Base-by-base conservation (phyloP, 768 basidiomycete species). In the Chiua virens region DNA sequence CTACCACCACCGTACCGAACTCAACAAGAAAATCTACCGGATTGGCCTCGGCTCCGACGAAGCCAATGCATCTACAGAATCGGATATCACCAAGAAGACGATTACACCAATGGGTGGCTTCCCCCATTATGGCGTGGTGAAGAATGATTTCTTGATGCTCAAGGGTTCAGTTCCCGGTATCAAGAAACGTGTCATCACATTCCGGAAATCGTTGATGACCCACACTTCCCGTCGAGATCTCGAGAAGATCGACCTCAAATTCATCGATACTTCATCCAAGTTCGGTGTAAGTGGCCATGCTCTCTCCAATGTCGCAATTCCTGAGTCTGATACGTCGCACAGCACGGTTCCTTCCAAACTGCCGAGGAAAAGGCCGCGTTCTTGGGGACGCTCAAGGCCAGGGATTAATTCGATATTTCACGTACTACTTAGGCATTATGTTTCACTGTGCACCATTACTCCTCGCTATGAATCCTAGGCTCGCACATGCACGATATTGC, bases 11-110 rank as follows among this genome's bases (percentile, higher is more conserved):
- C 91, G 94, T 66, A 95, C 92, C 49, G 93, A 97, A 76, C 81
- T 94, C 67, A 98, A 98, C 87, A 97, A 98, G 84, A 98, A 98
- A 80, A 85, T 96, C 67, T 98, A 97, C 84, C 89, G 97, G 60
- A 82, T 99, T 59, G 94, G 91, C 58, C 76, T 82, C 57, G 93
- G 85, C 50, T 57, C 72, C 23, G 91, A 95, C 64, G 83, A 84
- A 14, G 78, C 71, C 52, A 95, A 93, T 62, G 97, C 93, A 14
- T 88, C 95, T 49, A 98, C 97, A 32, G 94, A 98, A 63, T 85
- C 87, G 51, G 97, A 98, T 72, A 82, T 92, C 67, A 96, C 93
- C 62, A 84, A 90, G 77, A 97, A 97, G 81, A 57, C 75, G 55
- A 95, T 96, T 71, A 98, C 91, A 50, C 97, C 97, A 47, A 83